Evolutionary conservation across 169 alveolate genomes (phyloP).

Genomic region (Cryptosporidium ryanae): DNA sequence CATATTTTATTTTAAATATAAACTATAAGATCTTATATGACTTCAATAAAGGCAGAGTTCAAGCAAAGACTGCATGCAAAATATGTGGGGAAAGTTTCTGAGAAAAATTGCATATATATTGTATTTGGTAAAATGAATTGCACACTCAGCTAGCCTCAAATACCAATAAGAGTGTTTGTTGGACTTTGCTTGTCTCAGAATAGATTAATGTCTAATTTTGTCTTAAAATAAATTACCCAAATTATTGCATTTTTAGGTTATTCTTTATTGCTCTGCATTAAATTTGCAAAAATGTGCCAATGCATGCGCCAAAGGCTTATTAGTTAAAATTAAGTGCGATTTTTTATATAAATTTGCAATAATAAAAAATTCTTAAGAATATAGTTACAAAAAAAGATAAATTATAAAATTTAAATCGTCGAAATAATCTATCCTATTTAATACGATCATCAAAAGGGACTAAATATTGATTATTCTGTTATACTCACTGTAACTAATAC

Average conservation of each 20-base stretch:
- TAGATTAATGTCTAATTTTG: too few species aligned
- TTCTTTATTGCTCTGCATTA: neutral
- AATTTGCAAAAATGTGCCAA: slow-evolving; percentile 54
- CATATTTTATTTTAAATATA: too few species aligned
- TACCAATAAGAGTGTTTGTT: neutral
- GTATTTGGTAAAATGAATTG: neutral
- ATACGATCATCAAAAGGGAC: neutral
- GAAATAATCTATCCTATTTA: neutral
- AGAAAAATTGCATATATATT: neutral
- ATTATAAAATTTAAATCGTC: neutral
- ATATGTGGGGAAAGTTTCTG: too few species aligned
- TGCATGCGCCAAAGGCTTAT: slow-evolving; percentile 60
- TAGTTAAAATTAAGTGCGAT: slow-evolving; percentile 7
- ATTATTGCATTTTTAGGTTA: neutral
- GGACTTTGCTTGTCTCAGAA: too few species aligned
- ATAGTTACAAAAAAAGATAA: neutral
- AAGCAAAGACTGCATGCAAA: too few species aligned
- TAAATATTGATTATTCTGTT: neutral
- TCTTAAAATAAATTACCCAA: neutral
- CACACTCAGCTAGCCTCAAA: neutral
- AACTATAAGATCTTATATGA: too few species aligned
- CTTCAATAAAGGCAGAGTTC: too few species aligned
- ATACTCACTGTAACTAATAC: neutral
- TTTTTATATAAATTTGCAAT: neutral
- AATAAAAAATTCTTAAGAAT: neutral